phyloP scores from a whole-genome alignment of 495 filamentous ascomycete species.

The Neurospora sp. region DNA sequence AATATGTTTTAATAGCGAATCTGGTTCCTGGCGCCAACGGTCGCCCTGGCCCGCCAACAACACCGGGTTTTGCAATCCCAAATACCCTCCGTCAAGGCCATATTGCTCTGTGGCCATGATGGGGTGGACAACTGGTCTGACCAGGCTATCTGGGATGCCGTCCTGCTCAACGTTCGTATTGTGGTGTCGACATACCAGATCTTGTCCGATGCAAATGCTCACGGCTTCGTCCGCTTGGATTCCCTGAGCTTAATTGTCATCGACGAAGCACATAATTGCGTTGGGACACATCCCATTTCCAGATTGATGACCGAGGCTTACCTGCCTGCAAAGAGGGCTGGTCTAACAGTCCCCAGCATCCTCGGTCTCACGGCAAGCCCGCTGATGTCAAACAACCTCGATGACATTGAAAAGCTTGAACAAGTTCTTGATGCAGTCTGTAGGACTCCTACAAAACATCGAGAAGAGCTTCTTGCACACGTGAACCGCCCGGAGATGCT shows the following conservation, averaged over 20 bases:
- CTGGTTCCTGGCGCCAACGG: constrained; percentile 81
- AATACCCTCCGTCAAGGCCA: constrained; percentile 52
- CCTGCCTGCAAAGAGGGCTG: constrained; percentile 27
- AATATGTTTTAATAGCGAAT: constrained; percentile 43
- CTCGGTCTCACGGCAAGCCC: constrained; percentile 84
- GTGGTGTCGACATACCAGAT: constrained; percentile 72
- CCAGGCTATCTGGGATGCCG: constrained; percentile 59
- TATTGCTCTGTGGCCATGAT: constrained; percentile 57
- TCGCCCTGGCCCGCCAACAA: constrained; percentile 68
- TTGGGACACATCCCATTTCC: constrained; percentile 53
- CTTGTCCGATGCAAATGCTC: constrained; percentile 66
- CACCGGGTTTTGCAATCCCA: constrained; percentile 49
- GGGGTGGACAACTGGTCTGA: constrained; percentile 68
- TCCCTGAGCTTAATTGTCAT: constrained; percentile 66
- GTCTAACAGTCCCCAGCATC: constrained; percentile 52
- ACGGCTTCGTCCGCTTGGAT: constrained; percentile 67
- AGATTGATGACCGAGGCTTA: constrained; percentile 76
- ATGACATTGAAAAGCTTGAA: constrained; percentile 53
- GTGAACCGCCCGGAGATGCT: constrained; percentile 57
- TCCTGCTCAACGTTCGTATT: constrained; percentile 56
- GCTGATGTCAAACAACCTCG: constrained; percentile 46
- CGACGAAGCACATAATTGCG: constrained; percentile 80
- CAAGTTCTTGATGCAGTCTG: constrained; percentile 64
- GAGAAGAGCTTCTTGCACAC: constrained; percentile 56
- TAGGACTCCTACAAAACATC: constrained; percentile 60